Base-by-base conservation (phyloP, 257 asterid genomes). In the Fraxinus cuspidata region DNA sequence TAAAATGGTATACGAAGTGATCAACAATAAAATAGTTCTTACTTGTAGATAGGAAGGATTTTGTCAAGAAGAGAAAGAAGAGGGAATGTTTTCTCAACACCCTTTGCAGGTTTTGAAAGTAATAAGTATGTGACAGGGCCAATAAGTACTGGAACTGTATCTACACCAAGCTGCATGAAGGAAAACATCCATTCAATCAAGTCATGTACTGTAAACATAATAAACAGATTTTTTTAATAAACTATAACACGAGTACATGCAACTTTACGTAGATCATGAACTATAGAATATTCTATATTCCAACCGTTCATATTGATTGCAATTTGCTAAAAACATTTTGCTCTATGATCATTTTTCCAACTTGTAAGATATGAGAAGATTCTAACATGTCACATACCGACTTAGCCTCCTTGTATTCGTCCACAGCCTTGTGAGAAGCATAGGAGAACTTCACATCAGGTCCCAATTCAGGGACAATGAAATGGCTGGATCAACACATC, bases 351-450 rank as follows among this genome's bases (percentile, higher is more conserved):
- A 40, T 40, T 40, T 38, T 40, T 11, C 15, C 15, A 40, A 9
- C 47, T 40, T 8, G 44, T 8, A 7, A 40, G 15, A 40, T 40
- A 40, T 11, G 3, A 9, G 15, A 38, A 1, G 12, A 28, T 8
- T 9, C 13, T 38, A 5, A 1, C 16, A 66, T 5, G 2, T 25
- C 35, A 70, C 74, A 5, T 70, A 70, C 89, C 80, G 79, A 85
- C 80, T 85, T 85, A 35, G 87, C 89, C 83, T 85, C 89, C 78
- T 83, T 85, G 85, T 85, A 85, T 64, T 85, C 89, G 34, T 73
- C 72, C 32, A 85, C 89, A 49, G 87, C 87, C 81, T 85, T 85
- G 79, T 83, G 85, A 74, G 89, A 85, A 80, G 87, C 87, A 81
- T 85, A 85, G 9, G 87, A 60, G 77, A 85, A 85, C 31, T 76